Evolutionary conservation across 106 monocot genomes (phyloP), one percentile per base, ranked within the genome.

Genomic region (Dioscorea alata): DNA sequence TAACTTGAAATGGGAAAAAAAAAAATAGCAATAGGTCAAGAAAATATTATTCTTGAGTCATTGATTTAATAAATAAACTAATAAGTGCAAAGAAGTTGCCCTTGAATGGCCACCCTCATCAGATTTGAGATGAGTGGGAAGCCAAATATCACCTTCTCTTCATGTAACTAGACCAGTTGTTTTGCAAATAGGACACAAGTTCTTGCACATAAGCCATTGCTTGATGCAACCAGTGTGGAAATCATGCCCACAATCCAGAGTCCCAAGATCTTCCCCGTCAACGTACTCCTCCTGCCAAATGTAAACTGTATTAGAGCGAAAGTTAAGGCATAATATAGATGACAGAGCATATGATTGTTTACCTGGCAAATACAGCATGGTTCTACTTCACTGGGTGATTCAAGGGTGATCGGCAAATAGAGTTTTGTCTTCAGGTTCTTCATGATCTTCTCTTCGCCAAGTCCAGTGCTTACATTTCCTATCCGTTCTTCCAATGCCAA

Each of bases 111-210:
- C 35, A 35, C 49, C 5, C 21, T 33, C 32, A 48, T 66, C 48
- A 4, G 6, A 49, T 13, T 42, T 42, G 48, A 20, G 10, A 25
- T 20, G 23, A 24, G 50, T 23, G n/a, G 14, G 25, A 5, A 13
- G 54, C 16, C 10, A 13, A 51, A 34, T 31, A 17, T 24, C 57
- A 1, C 60, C 2, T 18, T 13, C 5, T 31, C 23, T 56, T 81
- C 73, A 81, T 13, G 78, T 74, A 33, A 32, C 74, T 17, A 90
- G 32, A 48, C 69, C 90, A 20, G 86, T 76, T 14, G 72, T 74
- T 76, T 90, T 90, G 70, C 90, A 90, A 52, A 90, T 86, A 14
- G 90, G 90, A 61, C 90, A 90, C 64, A 81, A 49, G 72, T 90
- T 90, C 78, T 90, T 90, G 31, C 70, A 68, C 69, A 71, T 76